Percentiles rank a stretch among this genome's conserved stretches.
phyloP scores from a whole-genome alignment of 225 moss, liverwort and hornwort species.

The Sphagnum tenellum region DNA sequence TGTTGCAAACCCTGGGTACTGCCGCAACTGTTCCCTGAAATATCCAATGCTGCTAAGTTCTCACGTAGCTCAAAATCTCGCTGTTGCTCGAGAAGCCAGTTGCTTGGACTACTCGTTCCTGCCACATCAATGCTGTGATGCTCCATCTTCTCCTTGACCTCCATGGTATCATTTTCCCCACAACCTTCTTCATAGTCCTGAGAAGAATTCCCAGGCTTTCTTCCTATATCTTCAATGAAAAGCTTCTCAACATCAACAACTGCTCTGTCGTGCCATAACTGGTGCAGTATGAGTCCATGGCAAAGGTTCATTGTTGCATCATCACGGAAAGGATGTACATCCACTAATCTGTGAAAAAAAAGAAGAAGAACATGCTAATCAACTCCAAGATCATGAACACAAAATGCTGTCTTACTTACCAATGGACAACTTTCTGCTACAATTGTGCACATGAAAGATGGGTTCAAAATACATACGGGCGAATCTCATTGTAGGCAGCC shows the following conservation, averaged over 20 bases:
- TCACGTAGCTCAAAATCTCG: slow-evolving; percentile 22
- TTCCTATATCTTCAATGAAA: slow-evolving; percentile 26
- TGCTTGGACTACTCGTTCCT: no score
- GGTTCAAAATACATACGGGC: slow-evolving; percentile 42
- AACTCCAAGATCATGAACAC: background rate
- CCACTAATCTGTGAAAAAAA: slow-evolving; percentile 57
- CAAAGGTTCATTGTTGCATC: slow-evolving; percentile 75
- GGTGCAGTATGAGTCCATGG: slow-evolving; percentile 73
- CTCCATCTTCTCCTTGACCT: slow-evolving; percentile 19
- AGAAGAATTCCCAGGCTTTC: slow-evolving; percentile 29
- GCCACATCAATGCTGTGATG: no score
- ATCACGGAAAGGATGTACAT: slow-evolving; percentile 55
- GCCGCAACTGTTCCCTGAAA: slow-evolving; percentile 7
- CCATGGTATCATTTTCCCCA: slow-evolving; percentile 67
- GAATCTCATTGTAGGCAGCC: slow-evolving; percentile 86
- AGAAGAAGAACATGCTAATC: background rate
- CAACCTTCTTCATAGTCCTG: slow-evolving; percentile 46
- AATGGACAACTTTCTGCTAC: background rate
- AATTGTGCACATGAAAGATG: background rate
- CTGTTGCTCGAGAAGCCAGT: background rate
- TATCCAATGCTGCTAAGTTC: slow-evolving; percentile 7
- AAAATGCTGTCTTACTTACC: background rate
- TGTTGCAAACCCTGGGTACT: slow-evolving; percentile 41
- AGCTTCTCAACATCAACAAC: slow-evolving; percentile 50
- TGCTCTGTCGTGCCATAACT: slow-evolving; percentile 70